These are phyloP conservation scores for Colletotrichum cuscutae DNA, from an alignment of 2,329 filamentous ascomycete genomes.

Conservation along the genomic window DNA sequence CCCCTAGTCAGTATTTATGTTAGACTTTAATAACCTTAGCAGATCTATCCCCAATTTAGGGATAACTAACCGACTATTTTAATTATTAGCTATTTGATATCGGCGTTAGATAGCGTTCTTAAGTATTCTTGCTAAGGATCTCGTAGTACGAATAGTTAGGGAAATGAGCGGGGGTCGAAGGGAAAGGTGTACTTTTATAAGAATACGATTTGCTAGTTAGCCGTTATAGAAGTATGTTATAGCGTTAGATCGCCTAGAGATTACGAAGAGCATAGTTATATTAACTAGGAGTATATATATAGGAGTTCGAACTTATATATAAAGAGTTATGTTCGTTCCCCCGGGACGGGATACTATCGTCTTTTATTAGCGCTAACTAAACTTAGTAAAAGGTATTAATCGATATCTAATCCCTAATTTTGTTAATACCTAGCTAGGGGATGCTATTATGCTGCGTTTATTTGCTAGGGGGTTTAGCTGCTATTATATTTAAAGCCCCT, in stretches of 20 bases:
- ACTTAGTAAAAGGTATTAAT: neutral
- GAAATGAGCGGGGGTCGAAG: neutral
- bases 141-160: slow-evolving; percentile 27
- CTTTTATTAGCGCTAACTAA: slow-evolving; percentile 15
- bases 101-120: slow-evolving; percentile 7
- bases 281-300: slow-evolving; percentile 2
- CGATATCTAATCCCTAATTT: neutral
- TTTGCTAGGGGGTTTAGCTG: neutral
- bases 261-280: slow-evolving; percentile 21
- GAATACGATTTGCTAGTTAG: slow-evolving; percentile 29
- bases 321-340: neutral
- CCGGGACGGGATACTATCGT: neutral
- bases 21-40: slow-evolving; percentile 3
- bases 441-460: neutral
- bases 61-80: slow-evolving; percentile 17
- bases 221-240: slow-evolving; percentile 10
- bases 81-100: slow-evolving; percentile 31
- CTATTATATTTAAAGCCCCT: neutral
- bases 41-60: slow-evolving; percentile 12
- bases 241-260: slow-evolving; percentile 22
- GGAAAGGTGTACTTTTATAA: neutral
- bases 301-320: neutral
- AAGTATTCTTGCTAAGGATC: slow-evolving; percentile 9
- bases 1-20: neutral
- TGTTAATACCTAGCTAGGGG: neutral